Percentiles rank a stretch among this genome's conserved stretches.
These are phyloP conservation scores for Pyrrhoderma noxium DNA, from an alignment of 1,284 basidiomycete genomes.

Conservation along the genomic window DNA sequence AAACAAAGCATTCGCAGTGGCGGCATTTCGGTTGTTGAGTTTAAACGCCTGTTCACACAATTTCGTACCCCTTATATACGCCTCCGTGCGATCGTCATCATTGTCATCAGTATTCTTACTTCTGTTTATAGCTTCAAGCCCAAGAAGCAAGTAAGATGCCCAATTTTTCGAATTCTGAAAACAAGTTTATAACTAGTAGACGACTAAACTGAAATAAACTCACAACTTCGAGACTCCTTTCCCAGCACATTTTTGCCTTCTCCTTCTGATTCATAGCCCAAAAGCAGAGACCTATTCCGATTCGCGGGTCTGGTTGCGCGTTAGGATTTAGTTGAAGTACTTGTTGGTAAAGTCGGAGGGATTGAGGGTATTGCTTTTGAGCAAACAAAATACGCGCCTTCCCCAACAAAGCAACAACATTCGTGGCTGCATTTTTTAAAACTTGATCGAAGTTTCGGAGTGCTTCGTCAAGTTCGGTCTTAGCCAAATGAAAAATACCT, in stretches of 20 bases:
- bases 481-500: slow-evolving; percentile 81
- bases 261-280: slow-evolving; percentile 79
- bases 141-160: slow-evolving; percentile 73
- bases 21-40: slow-evolving; percentile 65
- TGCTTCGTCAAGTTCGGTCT: slow-evolving; percentile 72
- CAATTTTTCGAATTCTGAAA: slow-evolving; percentile 68
- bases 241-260: slow-evolving; percentile 82
- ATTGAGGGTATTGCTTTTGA: slow-evolving; percentile 66
- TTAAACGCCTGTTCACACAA: slow-evolving; percentile 70
- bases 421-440: slow-evolving; percentile 71
- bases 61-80: slow-evolving; percentile 47
- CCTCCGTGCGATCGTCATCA: slow-evolving; percentile 53
- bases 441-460: slow-evolving; percentile 76
- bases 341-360: slow-evolving; percentile 79
- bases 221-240: slow-evolving; percentile 76
- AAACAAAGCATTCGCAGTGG: slow-evolving; percentile 71
- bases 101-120: slow-evolving; percentile 58
- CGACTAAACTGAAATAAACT: slow-evolving; percentile 27
- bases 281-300: slow-evolving; percentile 88
- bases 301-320: slow-evolving; percentile 82
- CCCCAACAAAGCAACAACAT: slow-evolving; percentile 73
- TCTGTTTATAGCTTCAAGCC: slow-evolving; percentile 74
- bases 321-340: slow-evolving; percentile 71
- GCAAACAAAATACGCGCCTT: slow-evolving; percentile 84
- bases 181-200: slow-evolving; percentile 8